Evolutionary conservation across 1,284 basidiomycete genomes (phyloP), one percentile per base, ranked within the genome.

Genomic region (Ceraceosorus bombacis): DNA sequence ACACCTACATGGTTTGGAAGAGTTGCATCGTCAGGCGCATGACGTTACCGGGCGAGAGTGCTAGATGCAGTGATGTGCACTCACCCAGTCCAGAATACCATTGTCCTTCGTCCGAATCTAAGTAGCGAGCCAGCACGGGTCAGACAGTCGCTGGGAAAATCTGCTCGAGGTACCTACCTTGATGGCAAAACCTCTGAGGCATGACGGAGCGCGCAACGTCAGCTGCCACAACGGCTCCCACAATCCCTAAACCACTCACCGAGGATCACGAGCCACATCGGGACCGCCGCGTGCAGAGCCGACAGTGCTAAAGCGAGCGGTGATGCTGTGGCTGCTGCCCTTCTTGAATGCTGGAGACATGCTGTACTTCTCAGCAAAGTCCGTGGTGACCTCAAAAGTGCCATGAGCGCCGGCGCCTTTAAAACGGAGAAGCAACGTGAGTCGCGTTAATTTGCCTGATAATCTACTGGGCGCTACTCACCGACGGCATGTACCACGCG

Each of bases 11-110:
- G n/a, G 55, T 13, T 55, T 3, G 2, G 57, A n/a, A 36, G 10
- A 55, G n/a, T 36, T 10, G 15, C 43, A 54, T 10, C 48, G 52
- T 39, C 50, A n/a, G 89, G 89, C 75, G 86, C 82, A 10, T 88
- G 86, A 71, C 89, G 88, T 60, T 12, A 48, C 46, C 86, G 84
- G 70, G 91, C 84, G 82, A 90, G 90, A 68, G 50, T 92, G 90
- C 83, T 86, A 89, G 78, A 94, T 90, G 81, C 86, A 86, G 82
- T 88, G 92, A 46, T 4, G 43, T 10, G 43, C 43, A 46, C 43
- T 46, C 43, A 46, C 43, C 15, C 64, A 62, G 43, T 27, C 27
- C 27, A 27, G 27, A 27, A 27, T 27, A 27, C 27, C 27, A 3
- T 27, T 27, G 27, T 64, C 52, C 53, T 66, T 51, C 17, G 69